Base-by-base conservation (phyloP, 352 stramenopile species). In the Phytopythium boreale region DNA sequence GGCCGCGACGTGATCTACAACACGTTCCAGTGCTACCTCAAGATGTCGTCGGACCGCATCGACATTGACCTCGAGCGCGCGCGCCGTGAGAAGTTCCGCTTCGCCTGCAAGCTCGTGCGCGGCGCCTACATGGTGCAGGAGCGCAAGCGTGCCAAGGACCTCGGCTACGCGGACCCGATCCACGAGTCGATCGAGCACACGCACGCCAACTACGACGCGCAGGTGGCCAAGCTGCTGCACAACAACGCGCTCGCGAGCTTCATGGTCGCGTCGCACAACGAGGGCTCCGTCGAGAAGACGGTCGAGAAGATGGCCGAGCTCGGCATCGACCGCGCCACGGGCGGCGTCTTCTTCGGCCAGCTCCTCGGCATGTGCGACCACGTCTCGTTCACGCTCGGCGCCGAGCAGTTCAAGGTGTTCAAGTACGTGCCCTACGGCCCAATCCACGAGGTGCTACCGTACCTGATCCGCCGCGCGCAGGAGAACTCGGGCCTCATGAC, bases 1-100 rank as follows among this genome's bases (percentile, higher is more conserved):
- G 75, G 84, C 52, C 70, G 69, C 39, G 72, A 96, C 55, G 78
- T 97, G 37, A 97, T 99, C 68, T 99, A 98, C 87, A 98, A 98
- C 74, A 99, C 97, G 20, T 99, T 98, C 73, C 97, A 99, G 81
- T 98, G 96, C 79, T 99, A 99, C 81, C 81, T 99, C 36, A 98
- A 98, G 71, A 93, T 97, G 72, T 89, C 91, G 41, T 72, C 63
- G 24, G 74, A 97, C 64, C 85, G 92, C 56, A 79, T 99, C 7
- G 79, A 89, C 56, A 93, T 89, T 31, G 96, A 99, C 69, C 69
- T 99, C 9, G 87, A 98, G 68, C 79, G 96, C 46, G 90, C 96
- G 46, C 79, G 97, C 52, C 82, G 92, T 27, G 90, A 94, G 68
- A 82, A 88, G 31, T 99, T 97, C 71, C 83, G 90, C 19, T 98